Evolutionary conservation across 768 basidiomycete genomes (phyloP).

Genomic region (Podaxis mareebaensis): DNA sequence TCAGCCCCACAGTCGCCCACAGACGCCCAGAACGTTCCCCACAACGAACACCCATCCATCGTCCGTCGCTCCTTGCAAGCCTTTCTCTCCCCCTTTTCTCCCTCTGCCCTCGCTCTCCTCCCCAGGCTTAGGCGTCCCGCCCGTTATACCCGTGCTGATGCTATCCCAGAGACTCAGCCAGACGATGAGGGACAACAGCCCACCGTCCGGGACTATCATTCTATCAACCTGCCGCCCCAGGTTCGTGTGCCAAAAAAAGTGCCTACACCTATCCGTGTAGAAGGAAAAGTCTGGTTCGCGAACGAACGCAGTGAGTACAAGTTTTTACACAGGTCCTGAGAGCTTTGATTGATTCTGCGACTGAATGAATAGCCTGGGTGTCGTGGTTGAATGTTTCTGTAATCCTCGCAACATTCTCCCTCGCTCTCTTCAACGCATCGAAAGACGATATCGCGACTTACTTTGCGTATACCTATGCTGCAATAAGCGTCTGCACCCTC

Average conservation of each 20-base stretch:
- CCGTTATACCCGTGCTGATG: slow-evolving; percentile 69
- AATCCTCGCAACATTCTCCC: slow-evolving; percentile 79
- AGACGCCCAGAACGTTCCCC: slow-evolving; percentile 6
- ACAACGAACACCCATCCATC: slow-evolving; percentile 29
- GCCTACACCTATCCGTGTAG: slow-evolving; percentile 79
- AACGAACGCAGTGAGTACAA: slow-evolving; percentile 82
- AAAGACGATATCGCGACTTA: slow-evolving; percentile 66
- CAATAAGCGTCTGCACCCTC: slow-evolving; percentile 71
- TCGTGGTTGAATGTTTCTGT: slow-evolving; percentile 88
- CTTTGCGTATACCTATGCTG: slow-evolving; percentile 84
- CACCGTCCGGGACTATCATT: slow-evolving; percentile 70
- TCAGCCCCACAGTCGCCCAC: slow-evolving; percentile 3
- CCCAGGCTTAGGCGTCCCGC: slow-evolving; percentile 43
- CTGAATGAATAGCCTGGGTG: slow-evolving; percentile 69
- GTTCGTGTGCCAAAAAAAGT: slow-evolving; percentile 84
- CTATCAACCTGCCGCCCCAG: slow-evolving; percentile 67
- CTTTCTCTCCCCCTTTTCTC: slow-evolving; percentile 62
- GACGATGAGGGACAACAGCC: slow-evolving; percentile 55
- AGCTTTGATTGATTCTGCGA: neutral
- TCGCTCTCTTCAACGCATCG: slow-evolving; percentile 89
- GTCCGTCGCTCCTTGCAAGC: slow-evolving; percentile 64
- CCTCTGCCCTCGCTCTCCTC: slow-evolving; percentile 54
- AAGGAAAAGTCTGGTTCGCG: slow-evolving; percentile 97
- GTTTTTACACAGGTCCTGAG: neutral
- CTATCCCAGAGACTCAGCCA: slow-evolving; percentile 62